A percentile compares a stretch with the other conserved stretches of the same genome.
Conservation (phyloP, 2,329 filamentous ascomycete genomes). For the Diatrype stigma region DNA sequence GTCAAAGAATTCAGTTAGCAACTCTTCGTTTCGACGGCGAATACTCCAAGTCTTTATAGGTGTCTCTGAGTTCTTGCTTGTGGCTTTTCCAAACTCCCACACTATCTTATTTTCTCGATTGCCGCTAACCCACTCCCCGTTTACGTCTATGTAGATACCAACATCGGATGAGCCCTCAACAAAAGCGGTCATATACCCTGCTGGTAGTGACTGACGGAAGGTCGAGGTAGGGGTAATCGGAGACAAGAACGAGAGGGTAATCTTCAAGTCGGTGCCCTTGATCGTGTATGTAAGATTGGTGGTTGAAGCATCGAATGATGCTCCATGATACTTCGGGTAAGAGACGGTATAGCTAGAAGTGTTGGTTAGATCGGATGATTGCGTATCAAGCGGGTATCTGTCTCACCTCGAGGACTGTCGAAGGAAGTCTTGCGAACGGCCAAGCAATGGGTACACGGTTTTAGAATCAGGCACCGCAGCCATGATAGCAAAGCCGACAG, state of each 20-base stretch:
- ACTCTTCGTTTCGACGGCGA: slow-evolving; percentile 54
- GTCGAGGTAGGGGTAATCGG: slow-evolving; percentile 80
- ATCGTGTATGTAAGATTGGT: slow-evolving; percentile 47
- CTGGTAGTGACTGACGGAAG: slow-evolving; percentile 75
- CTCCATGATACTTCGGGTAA: slow-evolving; percentile 40
- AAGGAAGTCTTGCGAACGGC: slow-evolving; percentile 47
- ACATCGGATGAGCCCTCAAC: slow-evolving; percentile 64
- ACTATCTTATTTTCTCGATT: slow-evolving; percentile 63
- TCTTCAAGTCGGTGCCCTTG: slow-evolving; percentile 25
- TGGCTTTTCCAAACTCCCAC: slow-evolving; percentile 58
- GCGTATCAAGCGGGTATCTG: not conserved
- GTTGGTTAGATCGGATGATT: slow-evolving; percentile 1
- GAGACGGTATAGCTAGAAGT: slow-evolving; percentile 32
- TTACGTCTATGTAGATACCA: slow-evolving; percentile 63
- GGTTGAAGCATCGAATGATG: slow-evolving; percentile 45
- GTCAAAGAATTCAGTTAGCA: slow-evolving; percentile 71
- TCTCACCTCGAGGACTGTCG: slow-evolving; percentile 20
- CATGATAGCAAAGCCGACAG: slow-evolving; percentile 47
- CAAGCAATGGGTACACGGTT: slow-evolving; percentile 47
- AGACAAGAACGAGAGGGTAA: slow-evolving; percentile 59
- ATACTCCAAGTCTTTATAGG: slow-evolving; percentile 64
- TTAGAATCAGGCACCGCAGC: slow-evolving; percentile 38
- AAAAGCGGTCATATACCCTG: slow-evolving; percentile 69
- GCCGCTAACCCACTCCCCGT: slow-evolving; percentile 80
- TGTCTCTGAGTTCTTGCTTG: slow-evolving; percentile 25